Conservation (phyloP, 1,284 basidiomycete genomes). For the Irpex sp. region DNA sequence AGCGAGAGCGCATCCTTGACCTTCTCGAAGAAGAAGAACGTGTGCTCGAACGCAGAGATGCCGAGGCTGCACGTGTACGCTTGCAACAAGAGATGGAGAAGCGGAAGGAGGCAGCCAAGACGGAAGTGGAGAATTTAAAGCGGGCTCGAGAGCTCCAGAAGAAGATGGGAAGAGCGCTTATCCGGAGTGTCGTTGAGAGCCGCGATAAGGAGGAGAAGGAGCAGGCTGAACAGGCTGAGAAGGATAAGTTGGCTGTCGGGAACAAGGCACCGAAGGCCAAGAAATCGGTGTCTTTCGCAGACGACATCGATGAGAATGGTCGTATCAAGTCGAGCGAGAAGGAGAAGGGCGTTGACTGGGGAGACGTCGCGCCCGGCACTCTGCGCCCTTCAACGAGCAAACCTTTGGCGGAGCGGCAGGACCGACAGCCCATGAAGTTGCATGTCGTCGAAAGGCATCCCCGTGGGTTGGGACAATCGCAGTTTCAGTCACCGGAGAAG, state of each 20-base stretch:
- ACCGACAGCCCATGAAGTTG: conserved; percentile 57
- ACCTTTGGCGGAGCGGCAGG: conserved; percentile 33
- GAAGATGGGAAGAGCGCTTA: conserved; percentile 70
- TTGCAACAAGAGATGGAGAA: conserved; percentile 44
- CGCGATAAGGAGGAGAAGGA: conserved; percentile 36
- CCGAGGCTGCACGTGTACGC: conserved; percentile 37
- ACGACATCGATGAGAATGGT: conserved; percentile 28
- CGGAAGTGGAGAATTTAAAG: conserved; percentile 50
- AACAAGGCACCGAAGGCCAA: conserved; percentile 33
- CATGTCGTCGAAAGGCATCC: conserved; percentile 62
- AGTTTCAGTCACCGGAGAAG: conserved; percentile 20
- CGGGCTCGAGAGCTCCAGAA: conserved; percentile 62
- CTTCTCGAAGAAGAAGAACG: conserved; percentile 68
- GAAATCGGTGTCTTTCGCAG: conserved; percentile 67
- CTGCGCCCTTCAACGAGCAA: conserved; percentile 35
- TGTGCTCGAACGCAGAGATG: conserved; percentile 37
- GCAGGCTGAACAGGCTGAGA: conserved; percentile 26
- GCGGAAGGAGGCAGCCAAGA: conserved; percentile 46
- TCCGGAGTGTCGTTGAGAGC: conserved; percentile 43
- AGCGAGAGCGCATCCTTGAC: conserved; percentile 64
- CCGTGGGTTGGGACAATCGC: conserved; percentile 19
- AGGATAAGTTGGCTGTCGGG: conserved; percentile 22
- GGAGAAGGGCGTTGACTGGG: conserved; percentile 37
- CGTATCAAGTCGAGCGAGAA: conserved; percentile 14
- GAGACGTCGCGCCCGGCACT: conserved; percentile 50